phyloP scores from a whole-genome alignment of 306 rosid species.

The Medicago lupulina region DNA sequence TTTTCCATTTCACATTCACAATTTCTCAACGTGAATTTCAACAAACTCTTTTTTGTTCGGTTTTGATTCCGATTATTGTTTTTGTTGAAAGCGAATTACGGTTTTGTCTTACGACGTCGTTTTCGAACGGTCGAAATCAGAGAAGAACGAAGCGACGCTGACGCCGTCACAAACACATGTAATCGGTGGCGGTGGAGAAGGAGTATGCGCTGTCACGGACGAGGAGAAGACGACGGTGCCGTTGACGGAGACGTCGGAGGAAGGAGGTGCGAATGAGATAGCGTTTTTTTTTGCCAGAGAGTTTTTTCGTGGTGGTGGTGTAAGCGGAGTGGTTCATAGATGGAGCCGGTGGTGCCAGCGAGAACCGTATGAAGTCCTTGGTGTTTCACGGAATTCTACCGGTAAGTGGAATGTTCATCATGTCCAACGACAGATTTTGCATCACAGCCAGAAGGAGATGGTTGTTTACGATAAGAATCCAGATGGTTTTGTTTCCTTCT shows the following conservation, averaged over 20 bases:
- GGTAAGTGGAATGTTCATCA: constrained; percentile 76
- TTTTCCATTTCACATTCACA: constrained; percentile 53
- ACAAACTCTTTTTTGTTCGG: neutral
- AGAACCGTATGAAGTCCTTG: constrained; percentile 78
- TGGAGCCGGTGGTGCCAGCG: no score
- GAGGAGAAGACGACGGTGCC: no score
- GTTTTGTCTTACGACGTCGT: constrained; percentile 49
- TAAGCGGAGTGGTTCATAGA: no score
- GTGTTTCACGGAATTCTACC: constrained; percentile 78
- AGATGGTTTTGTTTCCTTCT: constrained; percentile 73
- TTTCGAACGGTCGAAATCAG: constrained; percentile 75
- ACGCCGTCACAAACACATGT: constrained; percentile 44
- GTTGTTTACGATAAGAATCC: constrained; percentile 78
- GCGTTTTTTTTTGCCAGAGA: no score
- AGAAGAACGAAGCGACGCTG: constrained; percentile 60
- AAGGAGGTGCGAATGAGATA: no score
- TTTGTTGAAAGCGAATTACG: constrained; percentile 44
- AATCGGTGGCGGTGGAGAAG: constrained; percentile 59
- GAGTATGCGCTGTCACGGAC: no score
- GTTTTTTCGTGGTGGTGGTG: no score
- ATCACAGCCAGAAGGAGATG: constrained; percentile 77
- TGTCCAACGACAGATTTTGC: constrained; percentile 41
- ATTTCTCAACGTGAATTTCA: constrained; percentile 1
- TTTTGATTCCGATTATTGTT: neutral
- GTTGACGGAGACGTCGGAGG: no score